Evolutionary conservation across 2,329 filamentous ascomycete species (phyloP).

Genomic region (Lecanosticta acicola): DNA sequence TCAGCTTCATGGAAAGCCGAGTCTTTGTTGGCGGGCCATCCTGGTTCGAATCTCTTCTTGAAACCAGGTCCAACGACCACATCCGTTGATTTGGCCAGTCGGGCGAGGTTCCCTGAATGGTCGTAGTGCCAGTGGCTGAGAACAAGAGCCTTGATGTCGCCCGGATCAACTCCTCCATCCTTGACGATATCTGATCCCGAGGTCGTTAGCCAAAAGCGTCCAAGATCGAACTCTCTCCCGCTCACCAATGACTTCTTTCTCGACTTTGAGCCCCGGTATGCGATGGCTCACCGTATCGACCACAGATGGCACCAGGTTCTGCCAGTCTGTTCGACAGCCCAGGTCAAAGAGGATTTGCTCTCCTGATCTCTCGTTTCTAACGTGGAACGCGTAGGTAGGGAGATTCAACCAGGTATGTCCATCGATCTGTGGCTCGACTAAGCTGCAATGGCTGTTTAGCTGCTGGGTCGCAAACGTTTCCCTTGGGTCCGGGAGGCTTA

Average conservation of each 20-base stretch:
- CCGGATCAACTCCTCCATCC: slow-evolving; percentile 30
- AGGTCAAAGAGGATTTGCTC: slow-evolving; percentile 40
- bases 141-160: slow-evolving; percentile 36
- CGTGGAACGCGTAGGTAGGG: slow-evolving; percentile 16
- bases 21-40: slow-evolving; percentile 49
- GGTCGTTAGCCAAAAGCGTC: not conserved
- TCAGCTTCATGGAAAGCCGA: slow-evolving; percentile 78
- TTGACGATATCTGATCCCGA: slow-evolving; percentile 31
- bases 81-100: slow-evolving; percentile 43
- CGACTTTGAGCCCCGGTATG: slow-evolving; percentile 22
- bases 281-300: slow-evolving; percentile 9
- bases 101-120: slow-evolving; percentile 48
- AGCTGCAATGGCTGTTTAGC: no score
- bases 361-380: slow-evolving; percentile 18
- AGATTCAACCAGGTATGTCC: slow-evolving; percentile 18
- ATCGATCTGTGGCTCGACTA: slow-evolving; percentile 65
- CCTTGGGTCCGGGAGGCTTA: no score
- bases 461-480: no score
- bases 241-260: slow-evolving; percentile 22
- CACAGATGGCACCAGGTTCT: slow-evolving; percentile 32
- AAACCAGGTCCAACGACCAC: slow-evolving; percentile 52
- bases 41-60: slow-evolving; percentile 43
- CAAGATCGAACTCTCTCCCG: not conserved
- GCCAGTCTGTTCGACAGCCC: slow-evolving; percentile 38
- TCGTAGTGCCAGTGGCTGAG: slow-evolving; percentile 44